Percentiles rank a stretch among this genome's conserved stretches.
phyloP scores from a whole-genome alignment of 2,329 filamentous ascomycete genomes.

The Hypocreales sp. region DNA sequence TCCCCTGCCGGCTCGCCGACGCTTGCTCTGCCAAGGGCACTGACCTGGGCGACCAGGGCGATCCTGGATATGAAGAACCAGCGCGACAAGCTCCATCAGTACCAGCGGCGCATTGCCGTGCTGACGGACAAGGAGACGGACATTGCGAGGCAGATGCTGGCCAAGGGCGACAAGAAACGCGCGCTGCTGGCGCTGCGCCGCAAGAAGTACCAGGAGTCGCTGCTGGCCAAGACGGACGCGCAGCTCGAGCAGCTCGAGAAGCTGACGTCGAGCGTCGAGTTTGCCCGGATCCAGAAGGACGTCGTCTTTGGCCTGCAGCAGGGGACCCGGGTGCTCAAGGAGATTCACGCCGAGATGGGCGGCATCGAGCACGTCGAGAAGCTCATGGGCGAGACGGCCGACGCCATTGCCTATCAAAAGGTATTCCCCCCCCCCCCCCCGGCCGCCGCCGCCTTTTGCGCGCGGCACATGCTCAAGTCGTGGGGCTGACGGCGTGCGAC shows the following conservation, averaged over 20 bases:
- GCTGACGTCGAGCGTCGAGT: slow-evolving; percentile 79
- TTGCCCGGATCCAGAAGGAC: slow-evolving; percentile 93
- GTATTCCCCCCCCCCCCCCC: slow-evolving; percentile 39
- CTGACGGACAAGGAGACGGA: slow-evolving; percentile 79
- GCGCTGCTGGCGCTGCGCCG: slow-evolving; percentile 79
- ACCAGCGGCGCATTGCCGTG: slow-evolving; percentile 77
- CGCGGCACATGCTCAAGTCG: too few relatives aligned
- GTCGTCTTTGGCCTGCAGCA: slow-evolving; percentile 85
- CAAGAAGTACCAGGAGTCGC: slow-evolving; percentile 92
- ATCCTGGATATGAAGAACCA: slow-evolving; percentile 97
- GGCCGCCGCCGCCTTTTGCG: slow-evolving; percentile 4
- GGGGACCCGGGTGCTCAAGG: slow-evolving; percentile 74
- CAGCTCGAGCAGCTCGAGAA: slow-evolving; percentile 91
- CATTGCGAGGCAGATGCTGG: slow-evolving; percentile 71
- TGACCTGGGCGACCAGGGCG: slow-evolving; percentile 60
- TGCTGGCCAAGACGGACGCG: slow-evolving; percentile 76
- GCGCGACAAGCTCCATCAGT: slow-evolving; percentile 92
- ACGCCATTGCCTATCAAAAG: slow-evolving; percentile 82
- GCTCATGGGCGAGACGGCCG: slow-evolving; percentile 81
- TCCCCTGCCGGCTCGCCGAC: slow-evolving; percentile 1
- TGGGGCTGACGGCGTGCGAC: too few relatives aligned
- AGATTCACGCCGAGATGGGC: slow-evolving; percentile 93
- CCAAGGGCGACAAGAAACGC: slow-evolving; percentile 60
- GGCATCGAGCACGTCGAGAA: slow-evolving; percentile 89
- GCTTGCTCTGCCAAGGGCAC: too few relatives aligned